Evolutionary conservation across 2,329 filamentous ascomycete species (phyloP), one percentile per base, ranked within the genome.

Genomic region (Cytospora piceicola): DNA sequence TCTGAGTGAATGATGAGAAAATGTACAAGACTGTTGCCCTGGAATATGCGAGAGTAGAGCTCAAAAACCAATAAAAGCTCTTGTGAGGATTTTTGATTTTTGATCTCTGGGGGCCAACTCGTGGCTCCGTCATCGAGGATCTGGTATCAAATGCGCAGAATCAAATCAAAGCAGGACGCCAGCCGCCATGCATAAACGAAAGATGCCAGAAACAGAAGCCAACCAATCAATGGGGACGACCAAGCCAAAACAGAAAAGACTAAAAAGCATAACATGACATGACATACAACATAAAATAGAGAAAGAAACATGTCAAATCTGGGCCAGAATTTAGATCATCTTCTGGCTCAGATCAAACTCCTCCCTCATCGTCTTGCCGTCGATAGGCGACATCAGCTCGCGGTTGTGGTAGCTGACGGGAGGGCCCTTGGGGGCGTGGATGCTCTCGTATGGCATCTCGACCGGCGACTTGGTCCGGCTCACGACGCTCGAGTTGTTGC

Each of bases 271-370:
- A 15, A 36, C 12, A 36, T 34, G 32, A 27, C 42, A 32, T 39
- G 32, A 60, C 14, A 42, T 36, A 14, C 3, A 49, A 58, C 39
- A 29, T 57, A 51, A 55, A 42, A 42, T 9, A 55, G 58, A 36
- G 64, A 27, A 61, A 61, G 46, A 65, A 59, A 61, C 32, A 66
- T 42, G 60, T 52, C 32, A 58, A 61, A 30, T 24, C 46, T 59
- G 22, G 20, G 14, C 27, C 12, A 32, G 49, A 34, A 34, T 68
- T 74, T 76, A 87, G 69, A 87, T 83, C 82, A 88, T 83, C 75
- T 87, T 84, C 62, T 77, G 77, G 69, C 84, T 67, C 39, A 68
- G 49, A 56, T 68, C 64, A 80, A 77, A 64, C 79, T 77, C 54
- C 79, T 72, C 68, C 64, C 68, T 69, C 53, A 61, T 55, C 42